Percentiles rank a stretch among this genome's conserved stretches.
phyloP scores from a whole-genome alignment of 208 protist genomes.

The Leptomonas seymouri region DNA sequence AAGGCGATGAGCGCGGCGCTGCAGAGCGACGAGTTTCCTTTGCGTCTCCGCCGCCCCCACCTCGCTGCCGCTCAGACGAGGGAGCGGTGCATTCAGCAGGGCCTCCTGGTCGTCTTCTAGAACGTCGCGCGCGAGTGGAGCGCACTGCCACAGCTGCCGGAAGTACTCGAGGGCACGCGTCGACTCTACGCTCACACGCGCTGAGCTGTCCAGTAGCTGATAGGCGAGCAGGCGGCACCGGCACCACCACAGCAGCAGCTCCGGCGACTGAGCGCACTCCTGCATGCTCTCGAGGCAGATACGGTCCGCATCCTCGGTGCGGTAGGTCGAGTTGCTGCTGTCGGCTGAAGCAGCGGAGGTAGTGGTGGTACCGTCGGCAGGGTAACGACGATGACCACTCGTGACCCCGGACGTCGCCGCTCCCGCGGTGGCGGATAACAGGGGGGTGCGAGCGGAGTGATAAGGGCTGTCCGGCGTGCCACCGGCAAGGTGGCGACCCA shows the following conservation, averaged over 20 bases:
- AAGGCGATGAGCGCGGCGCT: conserved; percentile 22
- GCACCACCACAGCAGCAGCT: conserved; percentile 78
- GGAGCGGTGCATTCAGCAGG: conserved; percentile 13
- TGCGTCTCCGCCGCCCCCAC: background rate
- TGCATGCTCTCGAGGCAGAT: conserved; percentile 65
- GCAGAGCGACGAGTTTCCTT: background rate
- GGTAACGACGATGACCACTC: background rate
- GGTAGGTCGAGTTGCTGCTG: conserved; percentile 11
- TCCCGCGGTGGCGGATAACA: background rate
- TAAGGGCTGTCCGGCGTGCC: background rate
- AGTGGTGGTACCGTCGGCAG: background rate
- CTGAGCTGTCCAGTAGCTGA: conserved; percentile 34
- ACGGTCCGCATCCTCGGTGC: conserved; percentile 26
- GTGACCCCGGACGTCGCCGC: background rate
- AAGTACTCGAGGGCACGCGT: conserved; percentile 58
- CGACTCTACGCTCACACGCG: conserved; percentile 49
- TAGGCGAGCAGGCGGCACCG: conserved; percentile 74
- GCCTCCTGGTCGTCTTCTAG: conserved; percentile 39
- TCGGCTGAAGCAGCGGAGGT: background rate
- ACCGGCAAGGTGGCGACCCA: background rate
- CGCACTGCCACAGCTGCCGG: conserved; percentile 55
- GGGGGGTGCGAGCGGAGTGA: background rate
- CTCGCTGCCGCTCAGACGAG: background rate
- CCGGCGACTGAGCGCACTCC: conserved; percentile 29
- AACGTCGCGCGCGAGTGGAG: conserved; percentile 41